phyloP scores from a whole-genome alignment of 2,329 filamentous ascomycete species.

The Basipetospora chlamydospora region DNA sequence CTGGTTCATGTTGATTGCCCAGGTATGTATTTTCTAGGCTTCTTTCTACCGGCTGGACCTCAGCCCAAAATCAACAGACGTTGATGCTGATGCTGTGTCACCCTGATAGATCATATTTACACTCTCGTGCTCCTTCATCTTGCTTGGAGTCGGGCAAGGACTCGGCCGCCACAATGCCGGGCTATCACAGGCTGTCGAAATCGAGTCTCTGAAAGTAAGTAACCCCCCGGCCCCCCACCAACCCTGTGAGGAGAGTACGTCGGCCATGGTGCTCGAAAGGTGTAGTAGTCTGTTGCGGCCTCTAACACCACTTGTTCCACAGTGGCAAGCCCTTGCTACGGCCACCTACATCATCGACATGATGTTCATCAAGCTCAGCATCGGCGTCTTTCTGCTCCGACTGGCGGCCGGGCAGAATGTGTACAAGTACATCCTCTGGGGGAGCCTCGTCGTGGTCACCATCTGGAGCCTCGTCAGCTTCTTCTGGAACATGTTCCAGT shows the following conservation, averaged over 20 bases:
- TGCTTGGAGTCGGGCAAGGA: slow-evolving; percentile 26
- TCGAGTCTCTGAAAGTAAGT: slow-evolving; percentile 30
- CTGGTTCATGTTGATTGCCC: slow-evolving; percentile 33
- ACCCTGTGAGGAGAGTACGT: neutral
- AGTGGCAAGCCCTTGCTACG: slow-evolving; percentile 37
- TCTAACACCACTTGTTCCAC: too few species aligned
- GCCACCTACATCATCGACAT: slow-evolving; percentile 36
- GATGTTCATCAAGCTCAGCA: slow-evolving; percentile 43
- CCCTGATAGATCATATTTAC: slow-evolving; percentile 27
- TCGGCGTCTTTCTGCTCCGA: slow-evolving; percentile 35
- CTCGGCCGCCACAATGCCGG: slow-evolving; percentile 33
- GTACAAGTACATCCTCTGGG: slow-evolving; percentile 33
- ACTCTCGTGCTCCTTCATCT: slow-evolving; percentile 29
- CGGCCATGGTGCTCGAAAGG: neutral
- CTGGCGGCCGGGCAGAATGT: slow-evolving; percentile 28
- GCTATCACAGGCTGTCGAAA: slow-evolving; percentile 22
- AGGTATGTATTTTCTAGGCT: slow-evolving; percentile 4
- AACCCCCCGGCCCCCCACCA: neutral
- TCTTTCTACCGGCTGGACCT: too few species aligned
- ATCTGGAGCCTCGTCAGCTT: slow-evolving; percentile 33
- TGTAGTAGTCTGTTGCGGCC: too few species aligned
- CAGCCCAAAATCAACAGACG: too few species aligned
- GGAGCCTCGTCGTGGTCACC: slow-evolving; percentile 28
- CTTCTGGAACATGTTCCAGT: slow-evolving; percentile 38
- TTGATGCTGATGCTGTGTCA: too few species aligned